A percentile compares a stretch with the other conserved stretches of the same genome.
Evolutionary conservation across 306 rosid genomes (phyloP).

Genomic region (Cercis canadensis): DNA sequence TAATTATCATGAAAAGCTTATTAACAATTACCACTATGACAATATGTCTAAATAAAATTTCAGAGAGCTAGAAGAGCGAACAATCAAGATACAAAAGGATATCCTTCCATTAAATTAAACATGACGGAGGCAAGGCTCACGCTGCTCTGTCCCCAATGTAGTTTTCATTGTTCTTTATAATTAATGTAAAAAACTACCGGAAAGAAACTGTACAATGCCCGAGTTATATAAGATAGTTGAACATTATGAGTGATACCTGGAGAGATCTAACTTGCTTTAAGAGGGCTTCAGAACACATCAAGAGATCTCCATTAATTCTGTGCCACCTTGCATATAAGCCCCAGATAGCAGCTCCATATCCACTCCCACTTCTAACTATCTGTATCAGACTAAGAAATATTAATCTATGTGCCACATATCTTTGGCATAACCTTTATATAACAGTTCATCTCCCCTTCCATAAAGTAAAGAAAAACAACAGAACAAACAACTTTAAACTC

Average conservation of each 20-base stretch:
- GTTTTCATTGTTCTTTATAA: not conserved
- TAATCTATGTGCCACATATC: slow-evolving; percentile 15
- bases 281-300: slow-evolving; percentile 93
- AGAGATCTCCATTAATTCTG: slow-evolving; percentile 77
- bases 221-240: not conserved
- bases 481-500: slow-evolving; percentile 8
- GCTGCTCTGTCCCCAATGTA: not conserved
- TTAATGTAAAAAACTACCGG: not conserved
- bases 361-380: slow-evolving; percentile 77
- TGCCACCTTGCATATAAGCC: slow-evolving; percentile 96
- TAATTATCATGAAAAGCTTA: not conserved
- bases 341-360: slow-evolving; percentile 77
- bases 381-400: slow-evolving; percentile 46
- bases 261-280: slow-evolving; percentile 95
- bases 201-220: slow-evolving; percentile 1
- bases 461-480: not conserved
- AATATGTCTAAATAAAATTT: slow-evolving; percentile 19
- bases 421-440: slow-evolving; percentile 10
- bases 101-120: not conserved
- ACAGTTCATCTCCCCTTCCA: not conserved
- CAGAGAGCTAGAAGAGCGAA: slow-evolving; percentile 17
- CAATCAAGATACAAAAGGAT: slow-evolving; percentile 17
- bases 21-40: slow-evolving; percentile 13
- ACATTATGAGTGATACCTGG: slow-evolving; percentile 64
- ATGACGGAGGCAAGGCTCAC: slow-evolving; percentile 6